Base-by-base conservation (phyloP, 2,329 filamentous ascomycete genomes). In the Diaporthe destruens region DNA sequence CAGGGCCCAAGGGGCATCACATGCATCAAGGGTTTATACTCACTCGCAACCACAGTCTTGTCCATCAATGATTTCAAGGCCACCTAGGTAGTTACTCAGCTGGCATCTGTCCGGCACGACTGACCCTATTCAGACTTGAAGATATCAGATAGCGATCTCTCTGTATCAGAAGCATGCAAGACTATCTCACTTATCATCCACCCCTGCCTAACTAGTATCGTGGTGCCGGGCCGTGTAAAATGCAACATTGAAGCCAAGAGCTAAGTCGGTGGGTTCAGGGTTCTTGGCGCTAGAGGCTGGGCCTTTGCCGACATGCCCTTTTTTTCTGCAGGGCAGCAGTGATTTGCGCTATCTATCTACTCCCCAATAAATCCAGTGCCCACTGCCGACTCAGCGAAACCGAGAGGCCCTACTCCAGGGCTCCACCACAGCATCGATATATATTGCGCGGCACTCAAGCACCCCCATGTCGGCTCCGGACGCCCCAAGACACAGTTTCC, bases 201-300 rank as follows among this genome's bases (percentile, higher is more conserved):
- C 61, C 61, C 44, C 36, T 36, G 61, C 20, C 36, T 29, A 16
- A 23, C 4, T 39, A 42, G 9, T 65, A 51, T 65, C 61, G n/a
- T 25, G 42, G 32, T 69, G 29, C 53, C 67, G 67, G 67, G 29
- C 67, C 18, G 42, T 59, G 34, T 16, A 14, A 54, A 44, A 29
- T 29, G 29, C 29, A 29, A 29, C 29, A 29, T 29, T 29, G 29
- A 5, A 56, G 59, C 59, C 59, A 49, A 34, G 59, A 49, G 66
- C 32, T 49, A 69, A 69, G 66, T 36, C 32, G 53, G 29, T 34
- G 55, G 54, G 32, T 44, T 32, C 66, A 57, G 55, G 54, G 32
- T 44, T 32, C 66, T 69, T 69, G 53, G 66, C 66, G 53, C 53
- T 49, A 36, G n/a, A 42, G 29, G 20, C 23, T 39, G 53, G 65